These are phyloP conservation scores for Wickerhamiella cacticola DNA, from an alignment of 805 yeast species.

Conservation along the genomic window DNA sequence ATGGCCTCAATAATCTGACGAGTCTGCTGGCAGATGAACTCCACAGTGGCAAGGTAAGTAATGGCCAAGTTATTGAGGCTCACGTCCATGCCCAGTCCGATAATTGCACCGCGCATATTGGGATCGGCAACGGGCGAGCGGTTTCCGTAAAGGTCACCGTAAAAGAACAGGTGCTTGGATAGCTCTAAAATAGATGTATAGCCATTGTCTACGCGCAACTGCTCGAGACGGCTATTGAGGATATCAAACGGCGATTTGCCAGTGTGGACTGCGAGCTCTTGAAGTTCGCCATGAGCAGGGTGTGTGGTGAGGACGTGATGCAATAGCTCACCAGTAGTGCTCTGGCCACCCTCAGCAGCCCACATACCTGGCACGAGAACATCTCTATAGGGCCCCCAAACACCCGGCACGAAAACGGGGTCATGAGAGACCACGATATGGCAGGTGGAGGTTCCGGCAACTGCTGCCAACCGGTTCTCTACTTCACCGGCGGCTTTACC, in stretches of 20 bases:
- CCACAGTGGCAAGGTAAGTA: slow-evolving; percentile 86
- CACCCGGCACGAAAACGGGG: slow-evolving; percentile 86
- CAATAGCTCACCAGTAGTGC: slow-evolving; percentile 88
- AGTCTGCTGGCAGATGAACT: slow-evolving; percentile 94
- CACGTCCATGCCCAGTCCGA: slow-evolving; percentile 86
- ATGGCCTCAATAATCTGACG: slow-evolving; percentile 85
- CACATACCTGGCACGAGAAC: slow-evolving; percentile 82
- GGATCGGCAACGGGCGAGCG: slow-evolving; percentile 97
- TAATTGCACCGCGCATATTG: slow-evolving; percentile 78
- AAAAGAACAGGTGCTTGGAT: slow-evolving; percentile 77
- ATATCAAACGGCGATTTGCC: slow-evolving; percentile 69
- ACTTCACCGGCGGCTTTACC: slow-evolving; percentile 30
- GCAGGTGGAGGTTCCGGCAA: slow-evolving; percentile 97
- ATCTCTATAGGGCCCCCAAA: slow-evolving; percentile 97
- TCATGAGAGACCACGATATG: slow-evolving; percentile 79
- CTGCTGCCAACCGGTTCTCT: slow-evolving; percentile 86
- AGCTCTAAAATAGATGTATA: slow-evolving; percentile 65
- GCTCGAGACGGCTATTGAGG: slow-evolving; percentile 63
- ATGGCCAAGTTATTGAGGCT: slow-evolving; percentile 76
- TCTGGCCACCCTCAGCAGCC: slow-evolving; percentile 99
- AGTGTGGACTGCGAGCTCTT: slow-evolving; percentile 46
- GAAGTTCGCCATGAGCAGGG: slow-evolving; percentile 71
- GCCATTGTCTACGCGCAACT: slow-evolving; percentile 43
- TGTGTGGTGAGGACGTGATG: slow-evolving; percentile 81
- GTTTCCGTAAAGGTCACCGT: slow-evolving; percentile 95